These are phyloP conservation scores for Elongisporangium senticosum DNA, from an alignment of 352 stramenopile genomes.

Conservation along the genomic window DNA sequence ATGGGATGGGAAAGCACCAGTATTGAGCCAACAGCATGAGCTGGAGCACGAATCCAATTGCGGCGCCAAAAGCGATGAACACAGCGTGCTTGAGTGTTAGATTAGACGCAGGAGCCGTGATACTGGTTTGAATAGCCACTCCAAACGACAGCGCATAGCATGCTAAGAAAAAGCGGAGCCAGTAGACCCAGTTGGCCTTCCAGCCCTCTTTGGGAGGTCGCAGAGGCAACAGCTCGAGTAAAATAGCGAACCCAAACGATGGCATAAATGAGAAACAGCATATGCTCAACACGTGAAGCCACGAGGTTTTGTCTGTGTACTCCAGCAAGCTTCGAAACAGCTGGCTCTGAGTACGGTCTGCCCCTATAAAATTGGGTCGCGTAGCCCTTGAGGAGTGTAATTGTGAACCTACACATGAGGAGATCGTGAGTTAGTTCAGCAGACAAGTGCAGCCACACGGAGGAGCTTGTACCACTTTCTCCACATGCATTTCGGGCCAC, in stretches of 20 bases:
- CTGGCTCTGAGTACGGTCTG: no score
- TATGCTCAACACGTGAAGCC: constrained; percentile 1
- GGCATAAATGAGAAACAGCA: constrained; percentile 6
- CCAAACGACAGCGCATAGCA: constrained; percentile 2
- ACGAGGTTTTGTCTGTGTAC: no score
- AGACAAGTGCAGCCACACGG: no score
- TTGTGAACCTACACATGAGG: no score
- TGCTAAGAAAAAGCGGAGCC: constrained; percentile 5
- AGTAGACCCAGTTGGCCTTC: constrained; percentile 9
- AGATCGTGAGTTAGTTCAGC: no score
- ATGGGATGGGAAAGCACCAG: no score
- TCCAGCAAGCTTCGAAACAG: no score
- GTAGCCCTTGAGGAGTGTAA: no score
- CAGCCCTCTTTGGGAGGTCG: constrained; percentile 6
- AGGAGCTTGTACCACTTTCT: no score
- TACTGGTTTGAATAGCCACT: not conserved
- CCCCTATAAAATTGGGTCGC: no score
- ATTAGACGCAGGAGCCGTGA: not conserved
- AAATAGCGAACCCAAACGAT: constrained; percentile 1
- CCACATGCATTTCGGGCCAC: no score
- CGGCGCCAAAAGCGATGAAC: not conserved
- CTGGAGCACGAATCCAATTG: not conserved
- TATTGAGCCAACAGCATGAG: no score
- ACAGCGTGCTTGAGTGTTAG: not conserved
- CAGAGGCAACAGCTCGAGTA: constrained; percentile 12